Percentiles rank a stretch among this genome's conserved stretches.
Conservation (phyloP, 768 basidiomycete species). For the Leccinum olivaceopallidum region DNA sequence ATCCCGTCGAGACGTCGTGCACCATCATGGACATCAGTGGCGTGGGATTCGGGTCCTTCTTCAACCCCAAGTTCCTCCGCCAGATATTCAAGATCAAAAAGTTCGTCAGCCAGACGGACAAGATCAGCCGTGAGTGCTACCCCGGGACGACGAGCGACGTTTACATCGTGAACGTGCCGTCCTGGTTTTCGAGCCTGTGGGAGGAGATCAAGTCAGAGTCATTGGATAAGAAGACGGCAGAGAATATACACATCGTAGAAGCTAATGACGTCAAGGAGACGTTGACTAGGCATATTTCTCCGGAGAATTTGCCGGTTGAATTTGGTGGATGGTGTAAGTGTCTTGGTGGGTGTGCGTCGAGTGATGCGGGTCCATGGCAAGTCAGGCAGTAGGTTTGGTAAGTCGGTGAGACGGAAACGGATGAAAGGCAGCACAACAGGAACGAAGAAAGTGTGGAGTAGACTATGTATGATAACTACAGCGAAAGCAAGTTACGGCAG, state of each 20-base stretch:
- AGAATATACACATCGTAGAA: slow-evolving; percentile 89
- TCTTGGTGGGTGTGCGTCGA: slow-evolving; percentile 77
- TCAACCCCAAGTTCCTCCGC: no score
- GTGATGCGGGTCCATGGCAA: slow-evolving; percentile 56
- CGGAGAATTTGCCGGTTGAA: slow-evolving; percentile 80
- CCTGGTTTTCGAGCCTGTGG: slow-evolving; percentile 90
- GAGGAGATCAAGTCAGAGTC: slow-evolving; percentile 76
- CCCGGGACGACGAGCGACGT: slow-evolving; percentile 99
- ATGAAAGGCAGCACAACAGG: no score
- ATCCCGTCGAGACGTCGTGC: no score
- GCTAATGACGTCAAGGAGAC: slow-evolving; percentile 62
- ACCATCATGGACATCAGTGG: no score
- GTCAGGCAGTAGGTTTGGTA: no score
- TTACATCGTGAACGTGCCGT: slow-evolving; percentile 98
- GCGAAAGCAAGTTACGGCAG: no score
- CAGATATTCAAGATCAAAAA: no score
- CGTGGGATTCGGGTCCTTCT: no score
- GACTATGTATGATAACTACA: no score
- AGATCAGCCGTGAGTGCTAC: slow-evolving; percentile 88
- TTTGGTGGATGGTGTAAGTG: slow-evolving; percentile 85
- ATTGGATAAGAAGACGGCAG: slow-evolving; percentile 93
- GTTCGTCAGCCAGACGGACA: slow-evolving; percentile 75
- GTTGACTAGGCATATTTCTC: slow-evolving; percentile 78
- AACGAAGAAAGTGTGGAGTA: no score
- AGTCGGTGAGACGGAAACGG: no score